Evolutionary conservation across 192 early-diverging fungal genomes (phyloP), one percentile per base, ranked within the genome.

Genomic region (Coemansia sp.): DNA sequence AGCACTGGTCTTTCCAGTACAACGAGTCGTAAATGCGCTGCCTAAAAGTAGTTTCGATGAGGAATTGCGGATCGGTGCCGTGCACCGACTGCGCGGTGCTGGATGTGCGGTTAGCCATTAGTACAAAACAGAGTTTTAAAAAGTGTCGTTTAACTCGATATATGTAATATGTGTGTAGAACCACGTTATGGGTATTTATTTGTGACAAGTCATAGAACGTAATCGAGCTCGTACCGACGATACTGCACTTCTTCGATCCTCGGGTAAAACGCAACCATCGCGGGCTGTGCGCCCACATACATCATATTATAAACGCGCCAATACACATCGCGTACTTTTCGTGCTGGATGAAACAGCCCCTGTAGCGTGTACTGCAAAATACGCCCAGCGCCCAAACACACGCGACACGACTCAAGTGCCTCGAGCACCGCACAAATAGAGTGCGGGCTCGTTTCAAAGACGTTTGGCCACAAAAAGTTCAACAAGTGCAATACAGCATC

Each of bases 271-370:
- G 95, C 88, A 23, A 97, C 93, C 50, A 98, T 73, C 6, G 90
- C 89, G 54, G 95, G 95, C 77, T 98, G 96, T 24, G 86, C 78
- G 4, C 86, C 90, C 63, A 99, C 91, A 64, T 97, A 98, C 68
- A 96, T 69, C 69, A 91, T 91, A 76, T 99, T 99, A 83, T 94
- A 99, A 66, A 99, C 93, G 66, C 92, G 96, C 97, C 97, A 99
- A 75, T 99, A 99, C 15, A 98, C 89, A 72, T 98, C 94, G 15
- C 97, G 85, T 5, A 98, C 95, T 58, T 92, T 88, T 8, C 95
- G 70, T 2, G 97, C 96, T 3, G 97, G 97, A 59, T 99, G 97
- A 87, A 98, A 99, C 57, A 99, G 67, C 0, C 97, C 97, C 78
- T 98, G 93, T 29, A 97, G 65, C 11, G 92, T 81, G 75, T 98